Percentiles rank a stretch among this genome's conserved stretches.
Evolutionary conservation across 176 grass and related monocot species (phyloP).

Genomic region (Oryza brachyantha): DNA sequence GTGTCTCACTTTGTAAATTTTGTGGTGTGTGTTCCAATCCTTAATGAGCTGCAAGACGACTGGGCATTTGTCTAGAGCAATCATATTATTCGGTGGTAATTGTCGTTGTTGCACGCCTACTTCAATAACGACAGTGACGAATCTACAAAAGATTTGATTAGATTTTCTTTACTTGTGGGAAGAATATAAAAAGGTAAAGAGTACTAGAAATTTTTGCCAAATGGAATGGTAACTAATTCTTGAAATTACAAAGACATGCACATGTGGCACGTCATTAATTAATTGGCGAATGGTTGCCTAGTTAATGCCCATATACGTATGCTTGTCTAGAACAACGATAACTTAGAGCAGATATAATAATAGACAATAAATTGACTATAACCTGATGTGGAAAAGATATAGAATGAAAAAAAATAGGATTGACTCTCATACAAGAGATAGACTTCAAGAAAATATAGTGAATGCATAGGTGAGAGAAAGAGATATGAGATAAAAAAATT

Average conservation of each 20-base stretch:
- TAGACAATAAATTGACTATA: no score
- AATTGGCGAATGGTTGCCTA: no score
- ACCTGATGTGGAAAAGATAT: no score
- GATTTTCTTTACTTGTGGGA: constrained; percentile 33
- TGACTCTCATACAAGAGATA: no score
- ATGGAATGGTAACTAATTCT: constrained; percentile 42
- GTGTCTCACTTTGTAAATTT: not conserved
- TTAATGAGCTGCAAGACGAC: constrained; percentile 11
- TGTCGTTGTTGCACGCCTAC: constrained; percentile 33
- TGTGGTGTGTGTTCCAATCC: not conserved
- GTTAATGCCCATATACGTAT: not conserved
- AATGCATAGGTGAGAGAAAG: no score
- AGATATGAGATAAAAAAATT: no score
- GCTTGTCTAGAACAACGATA: constrained; percentile 27
- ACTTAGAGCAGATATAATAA: no score
- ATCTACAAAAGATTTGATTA: constrained; percentile 45
- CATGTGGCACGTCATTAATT: not conserved
- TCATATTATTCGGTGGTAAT: constrained; percentile 33
- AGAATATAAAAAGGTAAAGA: constrained; percentile 38
- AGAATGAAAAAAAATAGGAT: no score
- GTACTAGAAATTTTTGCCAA: constrained; percentile 9
- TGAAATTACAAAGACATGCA: not conserved
- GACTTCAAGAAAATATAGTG: no score
- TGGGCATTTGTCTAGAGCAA: constrained; percentile 15
- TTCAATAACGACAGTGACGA: constrained; percentile 35